These are phyloP conservation scores for Ophiostoma sp. DNA, from an alignment of 2,329 filamentous ascomycete species.

Conservation along the genomic window DNA sequence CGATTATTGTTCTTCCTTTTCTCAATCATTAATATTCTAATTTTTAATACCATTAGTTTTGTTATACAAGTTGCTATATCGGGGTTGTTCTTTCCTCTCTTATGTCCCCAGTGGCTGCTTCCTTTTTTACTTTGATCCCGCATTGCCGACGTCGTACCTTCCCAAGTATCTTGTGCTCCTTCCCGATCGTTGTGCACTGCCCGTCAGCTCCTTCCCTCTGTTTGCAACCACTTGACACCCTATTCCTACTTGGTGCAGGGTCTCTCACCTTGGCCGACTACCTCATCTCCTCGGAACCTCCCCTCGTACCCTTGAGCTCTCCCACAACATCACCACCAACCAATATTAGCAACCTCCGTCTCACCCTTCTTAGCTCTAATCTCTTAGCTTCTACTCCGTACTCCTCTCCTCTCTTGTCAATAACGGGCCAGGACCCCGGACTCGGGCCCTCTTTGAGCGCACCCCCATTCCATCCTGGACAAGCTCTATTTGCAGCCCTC, in stretches of 20 bases:
- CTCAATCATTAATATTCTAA: neutral
- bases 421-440: constrained; percentile 11
- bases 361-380: neutral
- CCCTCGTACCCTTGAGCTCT: neutral
- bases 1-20: neutral
- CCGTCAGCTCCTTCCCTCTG: neutral
- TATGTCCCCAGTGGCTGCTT: neutral
- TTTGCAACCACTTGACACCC: neutral
- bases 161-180: neutral
- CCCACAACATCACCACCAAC: neutral
- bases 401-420: neutral
- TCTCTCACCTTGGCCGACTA: neutral
- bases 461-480: constrained; percentile 5
- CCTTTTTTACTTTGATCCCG: neutral
- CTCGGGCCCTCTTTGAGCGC: constrained; percentile 17
- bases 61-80: neutral
- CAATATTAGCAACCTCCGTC: neutral
- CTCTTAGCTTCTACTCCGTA: neutral
- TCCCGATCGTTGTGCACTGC: neutral
- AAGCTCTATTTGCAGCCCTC: neutral
- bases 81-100: neutral
- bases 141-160: constrained; percentile 3
- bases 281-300: neutral
- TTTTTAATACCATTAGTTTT: neutral
- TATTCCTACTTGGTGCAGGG: neutral